A percentile compares a stretch with the other conserved stretches of the same genome.
Conservation (phyloP, 2,329 filamentous ascomycete species). For the Diaporthe sp. region DNA sequence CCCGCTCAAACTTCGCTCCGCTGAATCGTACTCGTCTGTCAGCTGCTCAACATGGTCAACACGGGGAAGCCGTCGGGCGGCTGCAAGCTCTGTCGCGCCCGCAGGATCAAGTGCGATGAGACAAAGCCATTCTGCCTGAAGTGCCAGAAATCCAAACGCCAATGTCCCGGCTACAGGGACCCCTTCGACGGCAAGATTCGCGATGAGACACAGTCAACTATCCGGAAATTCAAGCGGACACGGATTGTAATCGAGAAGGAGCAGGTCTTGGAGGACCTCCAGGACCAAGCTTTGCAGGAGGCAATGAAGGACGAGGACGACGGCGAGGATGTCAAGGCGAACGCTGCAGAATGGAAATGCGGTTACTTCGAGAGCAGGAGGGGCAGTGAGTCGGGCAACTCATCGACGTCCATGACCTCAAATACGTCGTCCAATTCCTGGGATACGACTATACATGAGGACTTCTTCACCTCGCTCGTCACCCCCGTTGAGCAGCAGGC, state of each 20-base stretch:
- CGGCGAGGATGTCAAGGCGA: not conserved
- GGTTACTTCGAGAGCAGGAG: slow-evolving; percentile 23
- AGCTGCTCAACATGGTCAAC: slow-evolving; percentile 42
- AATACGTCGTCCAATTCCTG: slow-evolving; percentile 37
- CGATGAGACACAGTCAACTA: slow-evolving; percentile 43
- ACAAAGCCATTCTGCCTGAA: slow-evolving; percentile 44
- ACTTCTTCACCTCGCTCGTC: slow-evolving; percentile 16
- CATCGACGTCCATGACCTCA: slow-evolving; percentile 8
- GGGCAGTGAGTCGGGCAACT: slow-evolving; percentile 9
- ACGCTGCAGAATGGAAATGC: slow-evolving; percentile 16
- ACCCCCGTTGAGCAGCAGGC: slow-evolving; percentile 44
- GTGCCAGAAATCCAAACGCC: slow-evolving; percentile 42
- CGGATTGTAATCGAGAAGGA: slow-evolving; percentile 29
- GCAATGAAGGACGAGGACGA: not conserved
- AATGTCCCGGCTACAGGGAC: slow-evolving; percentile 43
- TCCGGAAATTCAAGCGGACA: slow-evolving; percentile 36
- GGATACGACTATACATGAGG: slow-evolving; percentile 10
- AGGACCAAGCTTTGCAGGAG: not conserved
- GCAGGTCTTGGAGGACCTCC: slow-evolving; percentile 25
- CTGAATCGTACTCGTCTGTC: not conserved
- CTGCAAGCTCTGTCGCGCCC: slow-evolving; percentile 43
- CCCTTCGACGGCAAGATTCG: slow-evolving; percentile 44
- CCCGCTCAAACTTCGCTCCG: slow-evolving; percentile 1
- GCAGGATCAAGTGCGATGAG: slow-evolving; percentile 45
- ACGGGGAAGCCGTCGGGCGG: slow-evolving; percentile 43